Base-by-base conservation (phyloP, 352 stramenopile species). In the Pythium aphanidermatum region DNA sequence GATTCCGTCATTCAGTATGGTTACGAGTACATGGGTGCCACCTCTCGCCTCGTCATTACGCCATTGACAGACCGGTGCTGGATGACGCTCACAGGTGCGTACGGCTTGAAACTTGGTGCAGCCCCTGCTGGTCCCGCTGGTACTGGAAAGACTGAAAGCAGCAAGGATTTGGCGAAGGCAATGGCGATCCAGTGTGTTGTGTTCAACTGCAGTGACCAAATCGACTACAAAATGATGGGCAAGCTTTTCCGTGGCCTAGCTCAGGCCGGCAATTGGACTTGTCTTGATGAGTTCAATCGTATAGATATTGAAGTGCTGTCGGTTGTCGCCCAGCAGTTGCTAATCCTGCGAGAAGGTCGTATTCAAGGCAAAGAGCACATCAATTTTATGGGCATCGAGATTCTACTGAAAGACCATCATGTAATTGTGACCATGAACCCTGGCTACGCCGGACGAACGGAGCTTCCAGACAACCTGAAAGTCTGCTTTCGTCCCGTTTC, bases 191-290 rank as follows among this genome's bases (percentile, higher is more conserved):
- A 96, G 52, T 97, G 88, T 41, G 83, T 98, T 13, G 92, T 98
- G 7, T 98, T 98, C 68, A 98, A 98, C 65, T 98, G 94, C 59
- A 96, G 78, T 21, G 93, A 98, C 51, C 71, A 95, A 21, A 89
- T 98, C 34, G 94, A 98, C 66, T 98, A 97, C 68, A 97, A 97
- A 55, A 96, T 96, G 65, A 98, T 98, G 94, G 92, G 88, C 2
- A 97, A 96, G 43, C 85, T 98, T 17, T 98, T 98, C 44, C 91
- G 91, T 32, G 94, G 92, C 1, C 60, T 97, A 3, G 85, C 88
- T 5, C 79, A 95, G 35, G 89, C 89, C 9, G 86, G 92, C 3
- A 95, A 90, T 35, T 96, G 78, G 83, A 88, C 66, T 20, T 94
- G 76, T 49, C 63, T 98, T 19, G 93, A 98, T 31, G 92, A 97